Percentiles rank a stretch among this genome's conserved stretches.
Evolutionary conservation across 2,329 filamentous ascomycete species (phyloP).

Genomic region (Cytospora piceae): DNA sequence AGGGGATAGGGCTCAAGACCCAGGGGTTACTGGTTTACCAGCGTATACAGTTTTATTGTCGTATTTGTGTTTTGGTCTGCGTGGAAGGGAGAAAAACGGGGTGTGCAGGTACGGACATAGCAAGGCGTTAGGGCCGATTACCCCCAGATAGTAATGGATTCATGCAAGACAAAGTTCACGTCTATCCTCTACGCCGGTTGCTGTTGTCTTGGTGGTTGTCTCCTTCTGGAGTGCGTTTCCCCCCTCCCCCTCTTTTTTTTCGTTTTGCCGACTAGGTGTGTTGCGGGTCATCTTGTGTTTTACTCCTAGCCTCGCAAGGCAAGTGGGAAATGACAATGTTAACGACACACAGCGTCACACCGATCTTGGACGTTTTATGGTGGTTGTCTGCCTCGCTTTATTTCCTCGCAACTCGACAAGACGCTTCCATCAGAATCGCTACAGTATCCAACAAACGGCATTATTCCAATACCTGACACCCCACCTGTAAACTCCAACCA

Average conservation of each 20-base stretch:
- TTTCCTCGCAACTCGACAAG: background rate
- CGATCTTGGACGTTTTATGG: background rate
- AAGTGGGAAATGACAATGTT: background rate
- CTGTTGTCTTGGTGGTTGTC: too few relatives aligned
- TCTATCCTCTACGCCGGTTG: background rate
- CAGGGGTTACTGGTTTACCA: background rate
- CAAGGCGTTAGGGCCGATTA: slow-evolving; percentile 15
- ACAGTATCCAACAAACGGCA: background rate
- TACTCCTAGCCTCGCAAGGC: background rate
- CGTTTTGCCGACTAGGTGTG: too few relatives aligned
- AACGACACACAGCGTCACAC: too few relatives aligned
- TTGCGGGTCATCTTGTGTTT: background rate
- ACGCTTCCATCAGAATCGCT: background rate
- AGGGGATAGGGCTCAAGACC: background rate
- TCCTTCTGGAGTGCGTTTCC: too few relatives aligned
- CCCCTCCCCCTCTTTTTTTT: background rate
- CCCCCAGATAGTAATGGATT: slow-evolving; percentile 3
- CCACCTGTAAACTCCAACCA: background rate
- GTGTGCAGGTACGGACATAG: slow-evolving; percentile 3
- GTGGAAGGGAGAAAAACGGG: background rate
- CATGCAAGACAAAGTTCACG: background rate
- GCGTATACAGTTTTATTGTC: background rate
- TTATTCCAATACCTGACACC: background rate
- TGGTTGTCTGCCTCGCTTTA: background rate
- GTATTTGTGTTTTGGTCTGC: background rate